These are phyloP conservation scores for Nakazawaea anatomiae DNA, from an alignment of 805 yeast species.

Conservation along the genomic window DNA sequence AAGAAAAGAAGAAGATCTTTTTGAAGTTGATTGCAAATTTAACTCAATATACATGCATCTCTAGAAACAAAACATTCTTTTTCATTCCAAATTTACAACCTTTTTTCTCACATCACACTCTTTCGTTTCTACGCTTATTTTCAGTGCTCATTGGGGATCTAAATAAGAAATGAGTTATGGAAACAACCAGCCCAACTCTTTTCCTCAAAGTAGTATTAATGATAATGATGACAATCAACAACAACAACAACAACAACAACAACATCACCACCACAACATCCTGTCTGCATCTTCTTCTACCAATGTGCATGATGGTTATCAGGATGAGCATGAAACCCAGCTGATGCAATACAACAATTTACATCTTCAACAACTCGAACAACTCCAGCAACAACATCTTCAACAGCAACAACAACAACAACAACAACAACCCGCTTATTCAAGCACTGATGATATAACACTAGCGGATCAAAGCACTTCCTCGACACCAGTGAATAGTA, in stretches of 20 bases:
- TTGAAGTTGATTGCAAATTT: too few relatives aligned
- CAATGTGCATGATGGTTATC: neutral
- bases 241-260: neutral
- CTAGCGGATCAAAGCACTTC: neutral
- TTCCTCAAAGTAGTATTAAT: neutral
- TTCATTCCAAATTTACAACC: too few relatives aligned
- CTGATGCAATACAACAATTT: conserved; percentile 2
- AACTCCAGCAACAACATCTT: conserved; percentile 1
- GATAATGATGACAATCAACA: neutral
- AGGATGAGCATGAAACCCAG: conserved; percentile 11
- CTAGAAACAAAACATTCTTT: too few relatives aligned
- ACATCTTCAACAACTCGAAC: conserved; percentile 2
- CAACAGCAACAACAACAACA: neutral
- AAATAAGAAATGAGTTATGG: neutral
- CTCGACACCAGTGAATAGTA: neutral
- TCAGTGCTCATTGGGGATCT: too few relatives aligned
- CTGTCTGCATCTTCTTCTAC: neutral
- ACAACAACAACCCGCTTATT: neutral
- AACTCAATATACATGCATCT: too few relatives aligned
- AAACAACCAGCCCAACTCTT: neutral
- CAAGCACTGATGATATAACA: neutral
- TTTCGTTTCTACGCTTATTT: too few relatives aligned
- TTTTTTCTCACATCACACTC: too few relatives aligned
- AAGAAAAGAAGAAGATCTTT: too few relatives aligned
- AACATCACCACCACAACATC: too few relatives aligned